Base-by-base conservation (phyloP, 176 grass and related monocot species). In the Raddia guianensis region DNA sequence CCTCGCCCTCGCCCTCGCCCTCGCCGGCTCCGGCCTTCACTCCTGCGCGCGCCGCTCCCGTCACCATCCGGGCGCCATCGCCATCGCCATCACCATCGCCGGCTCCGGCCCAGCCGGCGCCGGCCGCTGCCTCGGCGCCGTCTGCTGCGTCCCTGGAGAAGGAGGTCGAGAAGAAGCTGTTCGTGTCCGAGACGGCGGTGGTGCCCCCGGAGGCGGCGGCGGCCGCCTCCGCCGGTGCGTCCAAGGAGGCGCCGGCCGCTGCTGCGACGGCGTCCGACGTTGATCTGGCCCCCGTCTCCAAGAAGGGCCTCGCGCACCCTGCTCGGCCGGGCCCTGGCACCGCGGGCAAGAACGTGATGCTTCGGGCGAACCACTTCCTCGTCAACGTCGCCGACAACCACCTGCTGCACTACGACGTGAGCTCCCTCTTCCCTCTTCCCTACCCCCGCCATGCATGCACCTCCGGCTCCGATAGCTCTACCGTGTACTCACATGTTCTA, bases 381-480 rank as follows among this genome's bases (percentile, higher is more conserved):
- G 86, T 87, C 12, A 34, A 91, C 54, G 83, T 92, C 49, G 83
- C 87, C 46, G 83, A 94, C 62, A 87, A 90, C 86, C 79, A 85
- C 61, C 83, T 94, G 12, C 91, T 83, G 75, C 95, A 90, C 64
- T 98, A 98, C 42, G 86, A 94, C 49, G 95, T 98, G 74, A 97
- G 91, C 35, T 53, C n/a, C 49, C 16, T 40, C 43, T 7, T 80
- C 55, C 13, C 5, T 27, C 27, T 27, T 27, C 27, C 27, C 27
- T 27, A 27, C 27, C 27, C 27, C 27, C 27, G 27, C 27, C 27
- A 27, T 27, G 27, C 27, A 27, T 27, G n/a, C n/a, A n/a, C n/a
- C n/a, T n/a, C n/a, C n/a, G n/a, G n/a, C n/a, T n/a, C n/a, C n/a
- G n/a, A n/a, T n/a, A n/a, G n/a, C n/a, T n/a, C n/a, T n/a, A n/a